Evolutionary conservation across 129 eudicot genomes (phyloP).

Genomic region (Pseudognaphalium luteoalbum): DNA sequence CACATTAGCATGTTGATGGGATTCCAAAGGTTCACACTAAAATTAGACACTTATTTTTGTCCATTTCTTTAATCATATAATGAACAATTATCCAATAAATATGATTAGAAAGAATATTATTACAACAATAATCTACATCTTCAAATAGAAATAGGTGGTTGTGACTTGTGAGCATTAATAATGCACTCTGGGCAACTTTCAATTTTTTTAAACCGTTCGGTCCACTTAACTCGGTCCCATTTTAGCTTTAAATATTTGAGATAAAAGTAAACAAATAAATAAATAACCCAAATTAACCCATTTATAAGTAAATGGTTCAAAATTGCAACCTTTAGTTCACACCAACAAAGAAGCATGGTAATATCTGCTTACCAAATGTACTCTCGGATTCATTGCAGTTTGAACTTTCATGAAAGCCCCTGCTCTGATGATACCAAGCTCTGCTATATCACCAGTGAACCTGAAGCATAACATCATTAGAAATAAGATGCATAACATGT

Average conservation of each 20-base stretch:
- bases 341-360: slow-evolving; percentile 11
- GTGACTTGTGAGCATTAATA: neutral
- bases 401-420: slow-evolving; percentile 76
- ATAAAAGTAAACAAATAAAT: neutral
- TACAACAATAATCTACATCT: neutral
- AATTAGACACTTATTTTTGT: neutral
- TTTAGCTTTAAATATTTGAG: neutral
- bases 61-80: neutral
- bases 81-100: neutral
- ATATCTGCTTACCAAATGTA: slow-evolving; percentile 64
- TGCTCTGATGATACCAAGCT: slow-evolving; percentile 82
- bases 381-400: slow-evolving; percentile 66
- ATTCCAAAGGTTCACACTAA: neutral
- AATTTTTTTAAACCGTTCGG: neutral
- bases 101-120: neutral
- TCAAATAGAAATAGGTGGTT: neutral
- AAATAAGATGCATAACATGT: slow-evolving; percentile 5
- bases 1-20: slow-evolving; percentile 10
- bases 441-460: slow-evolving; percentile 84
- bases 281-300: neutral
- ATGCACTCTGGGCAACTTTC: neutral
- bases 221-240: neutral
- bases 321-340: neutral
- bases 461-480: slow-evolving; percentile 42
- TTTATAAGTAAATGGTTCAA: neutral